Base-by-base conservation (phyloP, 129 eudicot genomes). In the Apium graveolens region DNA sequence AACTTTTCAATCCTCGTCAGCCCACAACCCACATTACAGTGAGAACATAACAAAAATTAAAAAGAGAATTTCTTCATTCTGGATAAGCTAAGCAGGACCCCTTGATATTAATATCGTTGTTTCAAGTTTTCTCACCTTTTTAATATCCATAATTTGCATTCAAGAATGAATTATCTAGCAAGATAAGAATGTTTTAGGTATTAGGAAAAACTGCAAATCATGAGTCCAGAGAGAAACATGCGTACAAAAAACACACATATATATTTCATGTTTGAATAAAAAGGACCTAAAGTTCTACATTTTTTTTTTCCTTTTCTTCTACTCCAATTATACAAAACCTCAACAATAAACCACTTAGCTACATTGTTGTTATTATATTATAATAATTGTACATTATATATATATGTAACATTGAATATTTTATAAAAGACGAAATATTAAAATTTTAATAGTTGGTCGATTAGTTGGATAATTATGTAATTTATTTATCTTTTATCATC, bases 161-260 rank as follows among this genome's bases (percentile, higher is more conserved):
- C 53, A n/a, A 38, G 35, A 42, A 35, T 73, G 11, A n/a, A 72
- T 73, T 41, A 27, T 38, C 46, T 53, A 42, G 55, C 77, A 79
- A 46, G 78, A 21, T 51, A 73, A 34, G 83, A 57, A 80, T 80
- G 78, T 43, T 60, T 60, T n/a, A 55, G 39, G 37, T 48, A 21
- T 7, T 11, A n/a, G 74, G 82, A 37, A 49, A 76, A 48, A 75
- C 66, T 66, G 46, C 68, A 69, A 51, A 55, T 43, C 26, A 35
- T 27, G 69, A 78, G 31, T 70, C 41, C 13, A 68, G 68, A 32
- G 76, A 78, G 77, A 53, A 6, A 79, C 49, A 68, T n/a, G n/a
- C n/a, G 66, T 18, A 44, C 48, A 44, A 26, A 32, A 32, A 68
- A 11, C n/a, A 27, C 60, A 13, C 55, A 72, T 37, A 13, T 7